Evolutionary conservation across 1,139 yeast genomes (phyloP), one percentile per base, ranked within the genome.

Genomic region (Wickerhamiella infanticola): DNA sequence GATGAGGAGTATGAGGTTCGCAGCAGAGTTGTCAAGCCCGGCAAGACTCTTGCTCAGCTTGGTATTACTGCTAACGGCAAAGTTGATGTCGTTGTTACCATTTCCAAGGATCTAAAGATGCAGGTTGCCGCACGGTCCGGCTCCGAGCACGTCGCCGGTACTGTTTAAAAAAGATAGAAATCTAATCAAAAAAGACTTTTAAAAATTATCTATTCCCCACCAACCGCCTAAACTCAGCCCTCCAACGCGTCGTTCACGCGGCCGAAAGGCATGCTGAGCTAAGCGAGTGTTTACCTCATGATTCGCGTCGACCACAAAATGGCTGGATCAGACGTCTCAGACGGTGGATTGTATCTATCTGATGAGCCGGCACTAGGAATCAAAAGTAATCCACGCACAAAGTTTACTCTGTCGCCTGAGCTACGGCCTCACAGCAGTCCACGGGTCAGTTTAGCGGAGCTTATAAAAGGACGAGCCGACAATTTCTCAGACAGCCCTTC

Each of bases 51-150:
- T 55, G 94, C 88, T 52, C 84, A 83, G 61, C 70, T 88, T 55
- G 80, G 81, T 47, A 70, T 88, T 53, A 72, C 75, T 58, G 77
- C 81, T 49, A 80, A 81, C 58, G 63, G 74, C 53, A 69, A 72
- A 58, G 74, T 88, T 55, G 95, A 90, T 68, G 78, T 88, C 47
- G 74, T 77, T 55, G 75, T 88, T 56, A 86, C 82, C 70, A 79
- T 90, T 58, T 80, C 85, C 58, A 83, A 77, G 62, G 94, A 84
- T 48, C 88, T 94, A 58, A 74, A 76, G 57, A 73, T 90, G 60
- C 84, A 80, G 61, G 77, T 86, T 52, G 75, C 84, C 53, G 95
- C 85, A 46, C 80, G 95, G 65, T 40, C 53, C 1, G 47, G 46
- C 41, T 50, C 42, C 37, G 41, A 52, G 48, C 45, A 46, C 24